Percentiles rank a stretch among this genome's conserved stretches.
Conservation (phyloP, 768 basidiomycete genomes). For the Leccinum broughii region DNA sequence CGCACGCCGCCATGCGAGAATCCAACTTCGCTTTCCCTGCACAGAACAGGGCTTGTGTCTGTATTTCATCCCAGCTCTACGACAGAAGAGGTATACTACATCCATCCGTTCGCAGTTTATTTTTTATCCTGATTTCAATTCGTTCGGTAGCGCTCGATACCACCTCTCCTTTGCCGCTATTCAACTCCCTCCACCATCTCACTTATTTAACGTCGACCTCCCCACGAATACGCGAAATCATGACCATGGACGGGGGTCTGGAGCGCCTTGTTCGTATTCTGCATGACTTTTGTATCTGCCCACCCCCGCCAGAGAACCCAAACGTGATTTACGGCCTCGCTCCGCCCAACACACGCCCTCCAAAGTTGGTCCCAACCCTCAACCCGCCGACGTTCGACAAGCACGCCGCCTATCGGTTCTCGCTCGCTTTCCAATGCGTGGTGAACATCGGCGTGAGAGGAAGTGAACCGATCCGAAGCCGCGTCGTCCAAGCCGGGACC, state of each 20-base stretch:
- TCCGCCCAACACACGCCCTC: conserved; percentile 58
- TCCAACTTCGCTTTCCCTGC: conserved; percentile 93
- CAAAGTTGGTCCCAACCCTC: conserved; percentile 54
- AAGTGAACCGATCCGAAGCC: conserved; percentile 85
- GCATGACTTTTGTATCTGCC: conserved; percentile 82
- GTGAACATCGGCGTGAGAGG: conserved; percentile 97
- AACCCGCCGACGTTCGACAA: conserved; percentile 75
- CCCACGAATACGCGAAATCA: conserved; percentile 95
- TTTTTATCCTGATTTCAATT: conserved; percentile 10
- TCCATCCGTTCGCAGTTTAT: background rate
- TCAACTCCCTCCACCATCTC: conserved; percentile 95
- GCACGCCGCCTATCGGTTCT: conserved; percentile 85
- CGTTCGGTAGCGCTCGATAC: conserved; percentile 48
- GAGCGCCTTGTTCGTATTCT: conserved; percentile 93
- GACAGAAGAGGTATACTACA: conserved; percentile 80
- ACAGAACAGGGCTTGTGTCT: conserved; percentile 93
- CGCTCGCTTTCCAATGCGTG: conserved; percentile 93
- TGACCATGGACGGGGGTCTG: conserved; percentile 96
- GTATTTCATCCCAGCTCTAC: conserved; percentile 92
- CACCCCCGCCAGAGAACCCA: conserved; percentile 80
- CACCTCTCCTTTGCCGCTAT: conserved; percentile 62
- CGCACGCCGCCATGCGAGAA: conserved; percentile 70
- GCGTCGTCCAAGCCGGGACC: conserved; percentile 94
- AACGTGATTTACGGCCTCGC: conserved; percentile 75
- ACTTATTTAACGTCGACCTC: conserved; percentile 97